Base-by-base conservation (phyloP, 139 green algal species). In the Dunaliella primolecta region DNA sequence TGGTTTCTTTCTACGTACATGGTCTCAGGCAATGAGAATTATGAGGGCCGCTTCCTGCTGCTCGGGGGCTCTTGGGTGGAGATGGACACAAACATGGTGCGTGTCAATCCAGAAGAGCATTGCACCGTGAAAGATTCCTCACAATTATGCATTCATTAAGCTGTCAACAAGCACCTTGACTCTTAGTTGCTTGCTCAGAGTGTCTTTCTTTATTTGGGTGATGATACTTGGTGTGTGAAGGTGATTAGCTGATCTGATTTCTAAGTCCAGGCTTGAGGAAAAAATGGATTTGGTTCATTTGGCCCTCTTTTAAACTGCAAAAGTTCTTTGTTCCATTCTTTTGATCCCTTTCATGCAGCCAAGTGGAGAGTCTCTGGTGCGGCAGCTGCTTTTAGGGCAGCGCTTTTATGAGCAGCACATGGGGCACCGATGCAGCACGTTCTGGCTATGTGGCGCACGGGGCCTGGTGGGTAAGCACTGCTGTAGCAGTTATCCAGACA, bases 21-120 rank as follows among this genome's bases (percentile, higher is more conserved):
- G 83, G 83, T 27, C 81, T 90, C 46, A 86, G 86, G 78, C 24
- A 29, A 30, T 55, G 83, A 79, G 36, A 80, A 55, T 23, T 3
- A 24, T 27, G 56, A 30, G 23, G 84, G 84, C 3, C 71, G 76
- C 25, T 90, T 90, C 72, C 38, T 88, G 76, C 87, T 84, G 0
- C 81, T 90, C 29, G 84, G 87, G 24, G 84, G 75, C 75, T 83
- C 81, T 7, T 90, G 87, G 87, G 87, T 90, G 75, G 87, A 90
- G 81, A 88, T 87, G 84, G 87, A 90, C 81, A 85, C 81, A 76
- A 90, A 89, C 86, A n/a, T 89, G 86, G 81, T 84, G 30, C 36
- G 78, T 36, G 74, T 35, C 27, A 74, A 20, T n/a, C n/a, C n/a
- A n/a, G n/a, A n/a, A n/a, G n/a, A n/a, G n/a, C n/a, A n/a, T n/a